A percentile compares a stretch with the other conserved stretches of the same genome.
Conservation (phyloP, 1,284 basidiomycete genomes). For the Boletus austroedulis region DNA sequence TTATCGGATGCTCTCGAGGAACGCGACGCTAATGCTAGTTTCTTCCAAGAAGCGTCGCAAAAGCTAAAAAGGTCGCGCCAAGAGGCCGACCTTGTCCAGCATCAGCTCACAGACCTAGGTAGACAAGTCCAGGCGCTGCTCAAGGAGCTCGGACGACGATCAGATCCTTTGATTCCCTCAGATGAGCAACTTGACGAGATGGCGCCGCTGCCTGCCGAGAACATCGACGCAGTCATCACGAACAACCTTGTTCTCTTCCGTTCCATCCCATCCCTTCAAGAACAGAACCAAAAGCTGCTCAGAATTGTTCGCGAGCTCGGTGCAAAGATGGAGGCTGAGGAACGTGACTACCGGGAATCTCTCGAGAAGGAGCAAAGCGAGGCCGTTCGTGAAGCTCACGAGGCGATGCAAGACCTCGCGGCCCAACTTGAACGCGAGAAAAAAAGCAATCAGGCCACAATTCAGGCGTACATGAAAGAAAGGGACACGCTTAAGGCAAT, state of each 20-base stretch:
- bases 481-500: slow-evolving; percentile 83
- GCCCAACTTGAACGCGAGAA: slow-evolving; percentile 71
- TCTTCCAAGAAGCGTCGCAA: slow-evolving; percentile 57
- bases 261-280: slow-evolving; percentile 77
- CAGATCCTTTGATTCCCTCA: slow-evolving; percentile 78
- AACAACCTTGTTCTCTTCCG: slow-evolving; percentile 88
- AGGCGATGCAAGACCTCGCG: slow-evolving; percentile 78
- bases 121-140: slow-evolving; percentile 81
- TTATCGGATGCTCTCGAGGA: slow-evolving; percentile 70
- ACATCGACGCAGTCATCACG: slow-evolving; percentile 80
- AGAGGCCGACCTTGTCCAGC: slow-evolving; percentile 72
- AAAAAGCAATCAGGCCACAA: slow-evolving; percentile 64
- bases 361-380: slow-evolving; percentile 73
- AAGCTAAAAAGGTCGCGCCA: slow-evolving; percentile 58
- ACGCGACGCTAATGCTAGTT: slow-evolving; percentile 53
- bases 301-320: slow-evolving; percentile 81
- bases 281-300: slow-evolving; percentile 88
- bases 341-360: slow-evolving; percentile 62
- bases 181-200: slow-evolving; percentile 65
- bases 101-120: slow-evolving; percentile 82
- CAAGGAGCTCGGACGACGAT: slow-evolving; percentile 74
- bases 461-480: slow-evolving; percentile 82
- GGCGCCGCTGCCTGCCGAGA: slow-evolving; percentile 45
- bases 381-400: slow-evolving; percentile 83
- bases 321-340: slow-evolving; percentile 73